phyloP scores from a whole-genome alignment of 2,329 filamentous ascomycete species.

The Diplodia mutila region DNA sequence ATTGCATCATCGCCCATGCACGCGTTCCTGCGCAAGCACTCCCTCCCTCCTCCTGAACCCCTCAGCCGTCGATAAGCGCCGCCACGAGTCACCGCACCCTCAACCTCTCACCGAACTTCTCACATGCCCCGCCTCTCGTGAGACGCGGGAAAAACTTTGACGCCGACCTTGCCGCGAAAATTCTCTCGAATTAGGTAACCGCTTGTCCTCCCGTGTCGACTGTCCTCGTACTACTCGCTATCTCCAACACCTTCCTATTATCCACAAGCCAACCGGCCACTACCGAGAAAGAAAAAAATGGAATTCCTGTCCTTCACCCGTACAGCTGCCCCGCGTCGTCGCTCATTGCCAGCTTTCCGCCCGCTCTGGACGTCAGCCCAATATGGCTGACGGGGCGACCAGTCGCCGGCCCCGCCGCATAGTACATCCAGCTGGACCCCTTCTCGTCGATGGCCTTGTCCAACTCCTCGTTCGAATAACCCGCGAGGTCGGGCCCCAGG shows the following conservation, averaged over 20 bases:
- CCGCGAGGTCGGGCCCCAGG: constrained; percentile 9
- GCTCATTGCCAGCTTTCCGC: constrained; percentile 12
- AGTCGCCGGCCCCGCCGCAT: neutral
- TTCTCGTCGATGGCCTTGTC: constrained; percentile 18
- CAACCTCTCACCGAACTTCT: constrained; percentile 6
- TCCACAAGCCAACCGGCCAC: neutral
- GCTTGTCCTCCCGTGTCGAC: constrained; percentile 2
- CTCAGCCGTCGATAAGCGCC: constrained; percentile 18
- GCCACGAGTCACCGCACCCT: neutral
- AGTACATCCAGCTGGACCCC: constrained; percentile 10
- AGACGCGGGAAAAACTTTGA: constrained; percentile 10
- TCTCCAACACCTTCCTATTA: constrained; percentile 7
- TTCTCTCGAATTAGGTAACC: constrained; percentile 11
- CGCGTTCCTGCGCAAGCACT: constrained; percentile 21
- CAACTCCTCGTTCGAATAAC: constrained; percentile 19
- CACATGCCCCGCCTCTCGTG: constrained; percentile 17
- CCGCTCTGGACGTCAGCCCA: neutral
- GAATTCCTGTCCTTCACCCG: neutral
- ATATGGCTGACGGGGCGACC: constrained; percentile 16
- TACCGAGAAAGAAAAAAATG: no score
- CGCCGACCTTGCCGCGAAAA: constrained; percentile 11
- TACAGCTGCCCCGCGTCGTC: constrained; percentile 10
- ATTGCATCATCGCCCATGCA: constrained; percentile 19
- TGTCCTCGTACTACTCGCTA: neutral
- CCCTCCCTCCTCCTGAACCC: constrained; percentile 1